Conservation (phyloP, 306 rosid genomes). For the Cucumis cinereus region DNA sequence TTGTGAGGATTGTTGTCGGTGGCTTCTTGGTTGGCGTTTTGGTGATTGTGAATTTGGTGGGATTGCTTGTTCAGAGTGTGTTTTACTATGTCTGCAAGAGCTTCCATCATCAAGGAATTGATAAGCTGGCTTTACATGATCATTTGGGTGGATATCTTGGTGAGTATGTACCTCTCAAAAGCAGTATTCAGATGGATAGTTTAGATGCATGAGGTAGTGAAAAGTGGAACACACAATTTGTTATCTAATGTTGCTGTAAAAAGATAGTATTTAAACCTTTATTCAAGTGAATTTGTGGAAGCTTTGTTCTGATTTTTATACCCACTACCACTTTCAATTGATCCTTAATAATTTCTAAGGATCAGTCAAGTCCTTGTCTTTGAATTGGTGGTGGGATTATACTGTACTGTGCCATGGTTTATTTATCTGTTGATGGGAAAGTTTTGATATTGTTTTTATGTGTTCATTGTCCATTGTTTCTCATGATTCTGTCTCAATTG, state of each 20-base stretch:
- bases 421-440: background rate
- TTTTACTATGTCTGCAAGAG: constrained; percentile 93
- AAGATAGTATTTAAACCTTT: background rate
- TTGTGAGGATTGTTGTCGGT: constrained; percentile 58
- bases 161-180: constrained; percentile 90
- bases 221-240: background rate
- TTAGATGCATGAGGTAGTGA: constrained; percentile 41
- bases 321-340: background rate
- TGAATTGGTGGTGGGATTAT: background rate
- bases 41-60: constrained; percentile 79
- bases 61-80: constrained; percentile 80
- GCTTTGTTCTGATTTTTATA: background rate
- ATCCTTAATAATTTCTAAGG: background rate
- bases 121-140: constrained; percentile 71
- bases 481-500: background rate
- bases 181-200: constrained; percentile 90
- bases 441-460: background rate
- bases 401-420: background rate
- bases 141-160: constrained; percentile 98
- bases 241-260: constrained; percentile 25
- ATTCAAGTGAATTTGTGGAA: background rate
- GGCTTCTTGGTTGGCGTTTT: constrained; percentile 78
- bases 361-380: background rate
- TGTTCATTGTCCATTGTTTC: background rate
- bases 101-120: constrained; percentile 82